Base-by-base conservation (phyloP, 345 rosid species). In the Murraya koenigii region DNA sequence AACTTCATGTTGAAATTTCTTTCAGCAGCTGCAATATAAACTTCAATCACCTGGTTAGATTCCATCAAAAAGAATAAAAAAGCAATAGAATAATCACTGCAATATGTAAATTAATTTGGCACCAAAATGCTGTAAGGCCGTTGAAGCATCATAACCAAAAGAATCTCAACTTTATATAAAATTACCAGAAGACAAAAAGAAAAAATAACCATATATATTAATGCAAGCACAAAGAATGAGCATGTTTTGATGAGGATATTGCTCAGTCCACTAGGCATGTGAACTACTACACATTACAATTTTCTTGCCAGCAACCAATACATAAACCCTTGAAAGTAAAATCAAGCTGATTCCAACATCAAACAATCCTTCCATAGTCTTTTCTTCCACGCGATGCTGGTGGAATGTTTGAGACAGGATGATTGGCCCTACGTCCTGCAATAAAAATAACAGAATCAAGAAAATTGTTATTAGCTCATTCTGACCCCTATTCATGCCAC, bases 351-450 rank as follows among this genome's bases (percentile, higher is more conserved):
- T 80, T 71, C 74, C 84, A 58, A 83, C 85, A 82, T 86, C 85
- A 94, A 69, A 90, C 83, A 81, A 91, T 91, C 87, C 92, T 92
- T 85, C 95, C 99, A 74, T 87, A 85, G 82, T 96, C 98, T 85
- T 88, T 91, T 88, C 91, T 94, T 79, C 95, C 97, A 55, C 93
- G 94, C 60, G 97, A 90, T 83, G 98, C 75, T 10, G 99, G 88
- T 25, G 87, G 94, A 65, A 92, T 87, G 88, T 87, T 91, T 30
- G 93, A 79, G 75, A 87, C 83, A 36, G 94, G 86, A 86, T 89
- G 89, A 85, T 85, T 92, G 69, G 84, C 87, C 92, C 94, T 86
- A 76, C 93, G 97, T 79, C 98, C 97, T 94, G 75, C 88, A 86
- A 64, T 30, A 80, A 32, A 44, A 86, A 75, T 58, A 32, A 49